Base-by-base conservation (phyloP, 768 basidiomycete species). In the Boletus pseudo-olivaceus region DNA sequence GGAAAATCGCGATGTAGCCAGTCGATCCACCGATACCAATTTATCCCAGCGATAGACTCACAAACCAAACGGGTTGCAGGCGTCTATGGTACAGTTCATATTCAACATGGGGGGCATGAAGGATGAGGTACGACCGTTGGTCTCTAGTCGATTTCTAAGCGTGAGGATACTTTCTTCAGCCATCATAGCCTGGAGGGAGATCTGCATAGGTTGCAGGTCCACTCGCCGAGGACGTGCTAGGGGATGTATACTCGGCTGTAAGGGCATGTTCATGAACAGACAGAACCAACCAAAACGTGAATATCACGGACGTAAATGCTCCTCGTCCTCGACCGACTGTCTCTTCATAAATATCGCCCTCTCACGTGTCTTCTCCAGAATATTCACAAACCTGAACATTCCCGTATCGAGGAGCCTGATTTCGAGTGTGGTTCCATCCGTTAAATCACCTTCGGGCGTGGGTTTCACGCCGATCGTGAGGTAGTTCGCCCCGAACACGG, bases 331-430 rank as follows among this genome's bases (percentile, higher is more conserved):
- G 40, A 71, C 50, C 19, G 55, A 57, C 66, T 83, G 82, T 44
- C 87, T 74, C 66, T 76, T 84, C 88, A 90, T 89, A 61, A 85
- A 88, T 47, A 89, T 81, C 15, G 82, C 82, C 44, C 80, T 74
- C 72, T 91, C 88, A 47, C 89, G 79, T 33, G 87, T 82, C 76
- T 91, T 91, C 72, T 89, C 88, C 49, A 93, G 70, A 26, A 82
- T 67, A 45, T 79, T 81, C 35, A 85, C 82, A 61, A 93, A 93
- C 65, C 83, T 76, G 62, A 90, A 89, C 75, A 90, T 82, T 12
- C 82, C 79, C 41, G 78, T 75, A 64, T 88, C 78, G 66, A 78
- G 81, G 66, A 88, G 79, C 51, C 88, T 80, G 38, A 91, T 72
- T 68, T 90, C 87, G 4, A 78, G 80, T 48, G 69, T 78, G 14